Percentiles rank a stretch among this genome's conserved stretches.
Conservation (phyloP, 164 flowering plant species). For the Tetrastigma voinierianum region DNA sequence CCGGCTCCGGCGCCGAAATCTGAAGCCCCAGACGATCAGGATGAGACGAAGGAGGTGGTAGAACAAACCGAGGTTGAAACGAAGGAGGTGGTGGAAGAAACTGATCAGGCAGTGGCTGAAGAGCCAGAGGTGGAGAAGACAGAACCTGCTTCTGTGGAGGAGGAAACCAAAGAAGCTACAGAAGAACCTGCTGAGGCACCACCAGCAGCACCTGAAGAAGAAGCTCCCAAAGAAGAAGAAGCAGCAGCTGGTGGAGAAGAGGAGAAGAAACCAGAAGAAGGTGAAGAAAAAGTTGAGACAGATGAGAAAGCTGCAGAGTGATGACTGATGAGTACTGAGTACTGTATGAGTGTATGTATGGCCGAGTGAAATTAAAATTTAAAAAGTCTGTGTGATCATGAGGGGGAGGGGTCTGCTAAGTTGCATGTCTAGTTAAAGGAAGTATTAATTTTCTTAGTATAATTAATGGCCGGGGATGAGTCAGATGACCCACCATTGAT, state of each 20-base stretch:
- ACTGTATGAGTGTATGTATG: background rate
- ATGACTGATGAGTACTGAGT: too few species aligned
- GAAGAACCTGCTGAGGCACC: background rate
- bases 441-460: too few species aligned
- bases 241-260: conserved; percentile 13
- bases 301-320: conserved; percentile 12
- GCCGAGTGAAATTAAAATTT: too few species aligned
- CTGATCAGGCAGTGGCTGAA: background rate
- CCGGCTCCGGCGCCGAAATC: background rate
- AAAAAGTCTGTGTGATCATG: background rate
- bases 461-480: too few species aligned
- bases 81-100: conserved; percentile 13
- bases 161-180: conserved; percentile 9
- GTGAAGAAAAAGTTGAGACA: conserved; percentile 8
- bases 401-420: background rate
- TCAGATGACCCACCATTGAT: background rate
- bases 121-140: conserved; percentile 4
- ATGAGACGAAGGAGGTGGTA: conserved; percentile 15
- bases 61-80: conserved; percentile 13
- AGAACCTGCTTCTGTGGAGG: background rate
- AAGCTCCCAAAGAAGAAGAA: background rate
- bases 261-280: conserved; percentile 7
- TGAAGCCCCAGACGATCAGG: conserved; percentile 11
- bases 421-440: too few species aligned
- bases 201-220: background rate